Conservation (phyloP, 148 eudicot species). For the Vaccinium corymbosum region DNA sequence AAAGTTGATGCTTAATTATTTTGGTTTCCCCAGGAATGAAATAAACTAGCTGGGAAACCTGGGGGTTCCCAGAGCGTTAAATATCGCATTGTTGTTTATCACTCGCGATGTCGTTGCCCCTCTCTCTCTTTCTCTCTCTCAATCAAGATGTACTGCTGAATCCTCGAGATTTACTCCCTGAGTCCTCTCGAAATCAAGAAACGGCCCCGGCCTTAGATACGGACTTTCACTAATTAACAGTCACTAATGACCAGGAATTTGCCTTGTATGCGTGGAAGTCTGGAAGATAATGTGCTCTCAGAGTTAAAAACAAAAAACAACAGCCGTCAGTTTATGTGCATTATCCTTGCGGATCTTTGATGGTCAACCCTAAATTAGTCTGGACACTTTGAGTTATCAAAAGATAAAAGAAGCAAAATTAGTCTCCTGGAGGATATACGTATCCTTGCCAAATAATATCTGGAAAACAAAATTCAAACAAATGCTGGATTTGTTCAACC, state of each 20-base stretch:
- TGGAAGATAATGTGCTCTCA: not conserved
- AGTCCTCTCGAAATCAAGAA: not conserved
- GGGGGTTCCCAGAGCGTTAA: not conserved
- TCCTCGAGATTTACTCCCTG: not conserved
- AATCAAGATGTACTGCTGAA: not conserved
- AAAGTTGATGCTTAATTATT: not conserved
- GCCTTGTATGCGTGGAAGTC: not conserved
- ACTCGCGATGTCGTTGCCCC: too few relatives aligned
- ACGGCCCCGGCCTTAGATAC: not conserved
- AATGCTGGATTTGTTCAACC: too few relatives aligned
- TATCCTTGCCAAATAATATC: too few relatives aligned
- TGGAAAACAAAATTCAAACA: too few relatives aligned
- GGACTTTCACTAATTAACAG: too few relatives aligned
- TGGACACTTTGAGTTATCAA: too few relatives aligned
- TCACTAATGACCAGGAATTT: not conserved
- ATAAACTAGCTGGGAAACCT: conserved; percentile 6
- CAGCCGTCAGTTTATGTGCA: not conserved
- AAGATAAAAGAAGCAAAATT: too few relatives aligned
- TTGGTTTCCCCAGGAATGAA: conserved; percentile 5
- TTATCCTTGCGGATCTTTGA: not conserved
- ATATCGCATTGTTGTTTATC: too few relatives aligned
- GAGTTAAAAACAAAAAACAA: not conserved
- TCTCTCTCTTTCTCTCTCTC: not conserved
- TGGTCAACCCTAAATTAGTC: too few relatives aligned
- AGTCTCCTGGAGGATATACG: too few relatives aligned